phyloP scores from a whole-genome alignment of 306 rosid genomes.

The Biancaea sappan region DNA sequence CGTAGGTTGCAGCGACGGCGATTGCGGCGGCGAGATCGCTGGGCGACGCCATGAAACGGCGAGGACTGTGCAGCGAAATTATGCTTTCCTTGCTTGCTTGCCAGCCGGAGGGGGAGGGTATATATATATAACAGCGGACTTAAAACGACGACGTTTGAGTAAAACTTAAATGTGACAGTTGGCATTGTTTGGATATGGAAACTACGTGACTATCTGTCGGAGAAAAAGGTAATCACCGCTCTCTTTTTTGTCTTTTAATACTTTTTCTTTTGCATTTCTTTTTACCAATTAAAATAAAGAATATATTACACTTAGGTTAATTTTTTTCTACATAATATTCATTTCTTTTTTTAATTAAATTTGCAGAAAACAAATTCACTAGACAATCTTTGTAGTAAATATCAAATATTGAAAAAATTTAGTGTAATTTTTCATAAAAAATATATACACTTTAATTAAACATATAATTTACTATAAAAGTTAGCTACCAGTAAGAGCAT shows the following conservation, averaged over 20 bases:
- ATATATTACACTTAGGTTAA: too few relatives aligned
- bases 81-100: background rate
- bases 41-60: conserved; percentile 25
- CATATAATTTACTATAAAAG: too few relatives aligned
- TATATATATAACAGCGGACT: background rate
- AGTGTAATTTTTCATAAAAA: too few relatives aligned
- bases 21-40: background rate
- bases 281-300: background rate
- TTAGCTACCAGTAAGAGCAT: too few relatives aligned
- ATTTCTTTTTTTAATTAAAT: too few relatives aligned
- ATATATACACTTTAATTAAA: too few relatives aligned
- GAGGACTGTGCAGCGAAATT: background rate
- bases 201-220: background rate
- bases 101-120: background rate
- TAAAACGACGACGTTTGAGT: background rate
- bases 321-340: too few relatives aligned
- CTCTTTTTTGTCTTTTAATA: background rate
- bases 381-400: too few relatives aligned
- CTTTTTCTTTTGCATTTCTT: background rate
- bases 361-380: too few relatives aligned
- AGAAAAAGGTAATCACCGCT: background rate
- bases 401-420: too few relatives aligned
- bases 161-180: background rate
- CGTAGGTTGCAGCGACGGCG: background rate
- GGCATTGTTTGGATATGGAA: background rate